These are phyloP conservation scores for Blastomyces gilchristii DNA, from an alignment of 2,329 filamentous ascomycete species.

Conservation along the genomic window DNA sequence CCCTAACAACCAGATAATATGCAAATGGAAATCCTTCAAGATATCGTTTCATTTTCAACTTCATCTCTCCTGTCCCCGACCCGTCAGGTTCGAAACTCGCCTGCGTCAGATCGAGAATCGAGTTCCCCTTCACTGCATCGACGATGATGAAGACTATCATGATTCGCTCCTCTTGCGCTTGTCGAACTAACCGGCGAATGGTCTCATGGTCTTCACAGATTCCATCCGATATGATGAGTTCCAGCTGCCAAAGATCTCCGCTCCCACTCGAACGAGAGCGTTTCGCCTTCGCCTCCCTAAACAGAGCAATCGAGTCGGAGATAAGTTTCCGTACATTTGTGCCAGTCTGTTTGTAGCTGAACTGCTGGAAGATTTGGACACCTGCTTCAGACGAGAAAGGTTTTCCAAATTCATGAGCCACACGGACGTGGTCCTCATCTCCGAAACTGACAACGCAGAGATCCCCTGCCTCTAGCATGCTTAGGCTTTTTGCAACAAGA, in stretches of 20 bases:
- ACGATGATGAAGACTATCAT: constrained; percentile 99
- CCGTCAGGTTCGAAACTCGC: constrained; percentile 66
- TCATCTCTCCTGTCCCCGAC: constrained; percentile 48
- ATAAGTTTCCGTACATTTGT: constrained; percentile 80
- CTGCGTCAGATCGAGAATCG: constrained; percentile 77
- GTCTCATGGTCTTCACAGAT: constrained; percentile 81
- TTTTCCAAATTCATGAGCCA: constrained; percentile 74
- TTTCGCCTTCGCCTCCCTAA: constrained; percentile 63
- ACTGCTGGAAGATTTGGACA: constrained; percentile 71
- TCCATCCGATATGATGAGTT: constrained; percentile 86
- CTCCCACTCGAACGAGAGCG: constrained; percentile 42
- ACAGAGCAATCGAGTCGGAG: constrained; percentile 65
- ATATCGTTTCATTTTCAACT: constrained; percentile 76
- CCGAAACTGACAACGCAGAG: constrained; percentile 90
- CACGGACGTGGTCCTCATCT: constrained; percentile 56
- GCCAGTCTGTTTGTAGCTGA: constrained; percentile 72
- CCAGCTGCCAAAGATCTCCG: constrained; percentile 86
- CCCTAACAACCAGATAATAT: constrained; percentile 90
- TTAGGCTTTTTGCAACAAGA: constrained; percentile 74
- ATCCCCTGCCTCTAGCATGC: constrained; percentile 89
- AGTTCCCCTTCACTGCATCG: constrained; percentile 50
- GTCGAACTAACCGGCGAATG: constrained; percentile 70
- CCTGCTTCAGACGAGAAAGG: constrained; percentile 75
- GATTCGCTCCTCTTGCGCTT: constrained; percentile 85
- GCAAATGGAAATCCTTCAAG: constrained; percentile 93